Evolutionary conservation across 768 basidiomycete species (phyloP).

Genomic region (Mycena epipterygia): DNA sequence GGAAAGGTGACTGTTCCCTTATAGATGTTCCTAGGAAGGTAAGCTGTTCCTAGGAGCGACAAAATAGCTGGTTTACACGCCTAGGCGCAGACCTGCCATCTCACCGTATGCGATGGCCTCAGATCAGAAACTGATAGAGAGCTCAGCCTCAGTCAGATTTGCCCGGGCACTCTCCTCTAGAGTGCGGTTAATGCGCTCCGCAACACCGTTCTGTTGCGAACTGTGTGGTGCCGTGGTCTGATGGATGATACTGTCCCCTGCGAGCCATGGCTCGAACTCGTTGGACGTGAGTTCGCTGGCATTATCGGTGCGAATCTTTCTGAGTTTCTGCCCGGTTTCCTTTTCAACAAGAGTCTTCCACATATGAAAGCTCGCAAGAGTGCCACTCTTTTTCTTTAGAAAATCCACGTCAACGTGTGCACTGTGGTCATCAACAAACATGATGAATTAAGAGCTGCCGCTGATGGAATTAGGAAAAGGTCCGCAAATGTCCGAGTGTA

Average conservation of each 20-base stretch:
- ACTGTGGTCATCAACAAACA: background rate
- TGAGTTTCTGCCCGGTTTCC: slow-evolving; percentile 29
- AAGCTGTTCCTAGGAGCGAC: too few species aligned
- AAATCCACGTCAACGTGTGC: background rate
- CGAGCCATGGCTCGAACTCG: slow-evolving; percentile 31
- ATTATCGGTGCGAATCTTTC: slow-evolving; percentile 38
- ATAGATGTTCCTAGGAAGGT: too few species aligned
- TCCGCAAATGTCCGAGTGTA: background rate
- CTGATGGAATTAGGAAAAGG: background rate
- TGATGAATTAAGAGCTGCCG: background rate
- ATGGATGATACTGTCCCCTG: slow-evolving; percentile 37
- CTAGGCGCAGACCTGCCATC: too few species aligned
- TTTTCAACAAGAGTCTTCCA: slow-evolving; percentile 28
- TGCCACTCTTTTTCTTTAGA: slow-evolving; percentile 25
- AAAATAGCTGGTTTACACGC: too few species aligned
- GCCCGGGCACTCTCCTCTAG: slow-evolving; percentile 30
- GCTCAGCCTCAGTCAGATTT: background rate
- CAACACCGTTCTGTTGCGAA: slow-evolving; percentile 48
- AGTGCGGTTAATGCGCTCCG: slow-evolving; percentile 44
- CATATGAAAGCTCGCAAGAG: slow-evolving; percentile 18
- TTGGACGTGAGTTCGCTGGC: slow-evolving; percentile 41
- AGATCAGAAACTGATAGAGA: background rate
- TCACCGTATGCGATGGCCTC: background rate
- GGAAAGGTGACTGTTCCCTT: too few species aligned
- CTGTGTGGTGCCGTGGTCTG: slow-evolving; percentile 45